These are phyloP conservation scores for Botrytis squamosa DNA, from an alignment of 2,329 filamentous ascomycete species.

Conservation along the genomic window DNA sequence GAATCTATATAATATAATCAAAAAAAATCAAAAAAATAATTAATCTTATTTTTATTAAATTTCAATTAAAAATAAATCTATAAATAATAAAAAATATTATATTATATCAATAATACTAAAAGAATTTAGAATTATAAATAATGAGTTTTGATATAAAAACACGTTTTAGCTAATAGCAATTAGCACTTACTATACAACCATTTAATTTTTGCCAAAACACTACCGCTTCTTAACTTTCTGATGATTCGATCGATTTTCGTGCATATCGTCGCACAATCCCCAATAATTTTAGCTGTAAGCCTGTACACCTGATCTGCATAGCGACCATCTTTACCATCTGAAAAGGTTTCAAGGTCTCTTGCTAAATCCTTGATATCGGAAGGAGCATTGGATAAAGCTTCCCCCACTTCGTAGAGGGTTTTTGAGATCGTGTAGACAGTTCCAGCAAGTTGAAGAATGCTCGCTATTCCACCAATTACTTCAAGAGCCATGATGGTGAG, in stretches of 20 bases:
- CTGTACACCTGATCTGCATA: constrained; percentile 27
- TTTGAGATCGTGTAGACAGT: constrained; percentile 28
- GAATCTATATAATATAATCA: no score
- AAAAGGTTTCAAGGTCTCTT: constrained; percentile 27
- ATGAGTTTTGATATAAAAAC: no score
- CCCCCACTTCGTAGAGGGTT: constrained; percentile 25
- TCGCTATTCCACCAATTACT: constrained; percentile 25
- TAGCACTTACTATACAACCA: no score
- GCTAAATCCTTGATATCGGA: constrained; percentile 30
- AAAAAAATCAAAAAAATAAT: no score
- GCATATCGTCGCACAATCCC: constrained; percentile 29
- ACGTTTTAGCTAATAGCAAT: no score
- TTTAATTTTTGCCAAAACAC: constrained; percentile 24
- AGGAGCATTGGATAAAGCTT: constrained; percentile 26
- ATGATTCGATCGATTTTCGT: constrained; percentile 27
- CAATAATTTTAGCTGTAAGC: constrained; percentile 29
- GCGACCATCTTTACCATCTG: constrained; percentile 23
- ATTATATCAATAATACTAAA: no score
- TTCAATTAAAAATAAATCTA: no score
- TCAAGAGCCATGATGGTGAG: constrained; percentile 23
- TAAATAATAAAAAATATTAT: no score
- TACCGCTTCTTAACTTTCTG: constrained; percentile 23
- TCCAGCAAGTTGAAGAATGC: constrained; percentile 26
- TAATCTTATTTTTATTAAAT: no score
- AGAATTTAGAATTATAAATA: no score